These are phyloP conservation scores for Gilbertella persicaria DNA, from an alignment of 371 early-diverging fungal species.

Conservation along the genomic window DNA sequence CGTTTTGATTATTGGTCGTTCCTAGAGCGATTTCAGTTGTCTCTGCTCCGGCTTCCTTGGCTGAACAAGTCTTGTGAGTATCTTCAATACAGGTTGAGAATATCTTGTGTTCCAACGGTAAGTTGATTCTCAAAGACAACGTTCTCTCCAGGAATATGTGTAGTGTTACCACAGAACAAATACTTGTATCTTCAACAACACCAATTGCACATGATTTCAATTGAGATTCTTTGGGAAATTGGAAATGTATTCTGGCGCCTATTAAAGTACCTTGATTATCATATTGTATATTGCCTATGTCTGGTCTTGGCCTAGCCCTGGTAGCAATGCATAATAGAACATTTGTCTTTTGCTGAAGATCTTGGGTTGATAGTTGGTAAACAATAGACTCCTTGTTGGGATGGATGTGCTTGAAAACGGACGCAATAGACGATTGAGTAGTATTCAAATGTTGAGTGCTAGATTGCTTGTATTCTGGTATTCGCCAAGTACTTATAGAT, in stretches of 20 bases:
- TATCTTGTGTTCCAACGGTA: not conserved
- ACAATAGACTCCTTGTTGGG: no score
- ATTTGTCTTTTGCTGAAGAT: slow-evolving; percentile 1
- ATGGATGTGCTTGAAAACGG: not conserved
- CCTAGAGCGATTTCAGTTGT: slow-evolving; percentile 3
- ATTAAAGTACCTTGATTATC: not conserved
- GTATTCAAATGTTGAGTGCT: not conserved
- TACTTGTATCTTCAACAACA: not conserved
- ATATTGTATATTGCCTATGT: not conserved
- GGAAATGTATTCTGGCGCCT: not conserved
- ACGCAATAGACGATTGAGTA: not conserved
- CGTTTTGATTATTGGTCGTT: not conserved
- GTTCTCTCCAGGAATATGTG: not conserved
- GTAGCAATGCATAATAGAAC: not conserved
- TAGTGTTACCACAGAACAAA: not conserved
- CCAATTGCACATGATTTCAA: no score
- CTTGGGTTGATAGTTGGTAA: no score
- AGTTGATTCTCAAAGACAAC: not conserved
- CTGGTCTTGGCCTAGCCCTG: not conserved
- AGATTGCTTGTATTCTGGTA: no score
- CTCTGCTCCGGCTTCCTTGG: slow-evolving; percentile 1
- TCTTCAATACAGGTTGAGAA: slow-evolving; percentile 1
- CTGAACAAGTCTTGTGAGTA: not conserved
- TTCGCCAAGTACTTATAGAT: slow-evolving; percentile 8
- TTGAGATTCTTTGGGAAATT: slow-evolving; percentile 1